A percentile compares a stretch with the other conserved stretches of the same genome.
Evolutionary conservation across 495 filamentous ascomycete genomes (phyloP).

Genomic region (Eremomyces bilateralis): DNA sequence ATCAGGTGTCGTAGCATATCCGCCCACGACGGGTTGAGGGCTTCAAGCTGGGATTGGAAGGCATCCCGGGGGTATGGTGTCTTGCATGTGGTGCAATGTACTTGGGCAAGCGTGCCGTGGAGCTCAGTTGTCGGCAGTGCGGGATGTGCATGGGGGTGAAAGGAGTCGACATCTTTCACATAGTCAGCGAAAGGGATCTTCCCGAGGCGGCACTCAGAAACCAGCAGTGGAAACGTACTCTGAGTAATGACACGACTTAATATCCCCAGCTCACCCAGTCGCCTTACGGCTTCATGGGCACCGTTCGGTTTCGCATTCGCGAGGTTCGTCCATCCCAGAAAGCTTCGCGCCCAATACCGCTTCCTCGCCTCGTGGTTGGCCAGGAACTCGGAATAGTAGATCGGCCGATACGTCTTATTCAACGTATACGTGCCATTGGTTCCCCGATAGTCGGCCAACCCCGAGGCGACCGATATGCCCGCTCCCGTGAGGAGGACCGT

Average conservation of each 20-base stretch:
- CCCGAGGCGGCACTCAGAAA: background rate
- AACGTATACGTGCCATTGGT: slow-evolving; percentile 75
- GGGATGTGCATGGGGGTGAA: slow-evolving; percentile 63
- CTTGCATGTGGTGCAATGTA: slow-evolving; percentile 56
- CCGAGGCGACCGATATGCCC: slow-evolving; percentile 82
- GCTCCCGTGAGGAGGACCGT: slow-evolving; percentile 79
- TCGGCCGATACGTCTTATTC: slow-evolving; percentile 73
- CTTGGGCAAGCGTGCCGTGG: slow-evolving; percentile 68
- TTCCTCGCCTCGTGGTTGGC: slow-evolving; percentile 69
- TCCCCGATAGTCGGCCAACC: slow-evolving; percentile 82
- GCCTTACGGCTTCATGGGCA: slow-evolving; percentile 53
- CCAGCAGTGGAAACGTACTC: slow-evolving; percentile 21
- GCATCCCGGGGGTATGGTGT: slow-evolving; percentile 26
- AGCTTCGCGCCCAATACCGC: slow-evolving; percentile 90
- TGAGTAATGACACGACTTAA: slow-evolving; percentile 71
- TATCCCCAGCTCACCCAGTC: slow-evolving; percentile 47
- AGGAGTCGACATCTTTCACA: slow-evolving; percentile 61
- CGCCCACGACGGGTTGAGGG: slow-evolving; percentile 72
- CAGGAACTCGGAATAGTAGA: slow-evolving; percentile 80
- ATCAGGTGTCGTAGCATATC: slow-evolving; percentile 50
- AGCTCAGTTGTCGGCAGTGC: slow-evolving; percentile 56
- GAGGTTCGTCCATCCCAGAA: slow-evolving; percentile 73
- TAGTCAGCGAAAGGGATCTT: slow-evolving; percentile 2
- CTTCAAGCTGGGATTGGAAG: slow-evolving; percentile 57
- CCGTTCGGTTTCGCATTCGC: slow-evolving; percentile 57